A percentile compares a stretch with the other conserved stretches of the same genome.
phyloP scores from a whole-genome alignment of 257 asterid species.

The Salvia splendens region DNA sequence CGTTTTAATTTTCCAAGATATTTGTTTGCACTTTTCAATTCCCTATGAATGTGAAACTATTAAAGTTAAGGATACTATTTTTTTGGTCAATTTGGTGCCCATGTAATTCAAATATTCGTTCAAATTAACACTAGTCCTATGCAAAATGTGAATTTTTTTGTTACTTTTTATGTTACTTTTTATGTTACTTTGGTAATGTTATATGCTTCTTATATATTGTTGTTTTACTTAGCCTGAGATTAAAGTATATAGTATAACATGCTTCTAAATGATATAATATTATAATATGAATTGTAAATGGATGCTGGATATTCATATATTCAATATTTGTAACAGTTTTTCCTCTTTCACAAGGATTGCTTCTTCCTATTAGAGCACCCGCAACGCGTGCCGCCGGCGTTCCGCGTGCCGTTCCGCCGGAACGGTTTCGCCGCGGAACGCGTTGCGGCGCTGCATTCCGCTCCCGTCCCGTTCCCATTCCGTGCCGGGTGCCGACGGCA shows the following conservation, averaged over 20 bases:
- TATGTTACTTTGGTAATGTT: background rate
- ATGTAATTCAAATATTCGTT: slow-evolving; percentile 32
- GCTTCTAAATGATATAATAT: too few species aligned
- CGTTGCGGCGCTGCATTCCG: too few species aligned
- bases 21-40: slow-evolving; percentile 29
- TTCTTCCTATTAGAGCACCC: slow-evolving; percentile 47
- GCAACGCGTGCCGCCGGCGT: too few species aligned
- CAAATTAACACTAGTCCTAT: slow-evolving; percentile 14
- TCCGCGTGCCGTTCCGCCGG: too few species aligned
- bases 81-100: slow-evolving; percentile 38
- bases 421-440: too few species aligned
- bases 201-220: background rate
- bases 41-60: slow-evolving; percentile 36
- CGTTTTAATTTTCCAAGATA: slow-evolving; percentile 27
- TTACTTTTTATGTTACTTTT: background rate
- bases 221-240: too few species aligned
- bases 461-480: too few species aligned
- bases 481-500: too few species aligned
- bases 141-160: background rate
- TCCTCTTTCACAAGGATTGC: slow-evolving; percentile 45
- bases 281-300: background rate
- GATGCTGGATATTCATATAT: slow-evolving; percentile 22
- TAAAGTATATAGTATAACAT: too few species aligned
- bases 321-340: slow-evolving; percentile 45
- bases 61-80: slow-evolving; percentile 28